These are phyloP conservation scores for Penicillium angulare DNA, from an alignment of 495 filamentous ascomycete species.

Conservation along the genomic window DNA sequence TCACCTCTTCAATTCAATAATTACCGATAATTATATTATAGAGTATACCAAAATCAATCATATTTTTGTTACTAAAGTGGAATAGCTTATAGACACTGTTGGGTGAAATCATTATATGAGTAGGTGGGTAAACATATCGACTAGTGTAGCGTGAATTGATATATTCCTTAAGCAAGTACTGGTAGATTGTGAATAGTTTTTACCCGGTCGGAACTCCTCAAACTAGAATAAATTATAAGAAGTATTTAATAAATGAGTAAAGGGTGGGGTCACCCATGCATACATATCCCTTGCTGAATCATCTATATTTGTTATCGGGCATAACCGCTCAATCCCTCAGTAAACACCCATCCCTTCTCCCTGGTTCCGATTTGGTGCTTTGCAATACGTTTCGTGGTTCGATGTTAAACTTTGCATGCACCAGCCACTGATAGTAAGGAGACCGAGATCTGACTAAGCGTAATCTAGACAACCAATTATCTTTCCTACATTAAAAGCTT, in stretches of 20 bases:
- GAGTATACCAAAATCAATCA: no score
- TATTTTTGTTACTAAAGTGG: no score
- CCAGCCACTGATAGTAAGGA: no score
- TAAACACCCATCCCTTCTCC: not conserved
- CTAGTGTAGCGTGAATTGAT: not conserved
- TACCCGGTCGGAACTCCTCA: not conserved
- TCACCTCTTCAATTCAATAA: no score
- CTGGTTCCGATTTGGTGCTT: not conserved
- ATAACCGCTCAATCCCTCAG: not conserved
- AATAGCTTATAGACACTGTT: no score
- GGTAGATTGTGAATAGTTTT: not conserved
- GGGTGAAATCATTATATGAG: no score
- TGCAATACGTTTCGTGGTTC: not conserved
- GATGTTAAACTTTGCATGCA: no score
- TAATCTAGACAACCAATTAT: no score
- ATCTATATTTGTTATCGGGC: not conserved
- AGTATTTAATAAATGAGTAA: not conserved
- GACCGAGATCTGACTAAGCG: no score
- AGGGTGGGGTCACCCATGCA: not conserved
- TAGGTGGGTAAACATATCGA: not conserved
- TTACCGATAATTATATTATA: no score
- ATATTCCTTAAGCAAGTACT: not conserved
- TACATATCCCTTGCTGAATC: constrained; percentile 2
- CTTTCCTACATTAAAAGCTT: no score
- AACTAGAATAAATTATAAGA: not conserved